Conservation (phyloP, 108 stramenopile species). For the Pseudonitzschia multistriata region DNA sequence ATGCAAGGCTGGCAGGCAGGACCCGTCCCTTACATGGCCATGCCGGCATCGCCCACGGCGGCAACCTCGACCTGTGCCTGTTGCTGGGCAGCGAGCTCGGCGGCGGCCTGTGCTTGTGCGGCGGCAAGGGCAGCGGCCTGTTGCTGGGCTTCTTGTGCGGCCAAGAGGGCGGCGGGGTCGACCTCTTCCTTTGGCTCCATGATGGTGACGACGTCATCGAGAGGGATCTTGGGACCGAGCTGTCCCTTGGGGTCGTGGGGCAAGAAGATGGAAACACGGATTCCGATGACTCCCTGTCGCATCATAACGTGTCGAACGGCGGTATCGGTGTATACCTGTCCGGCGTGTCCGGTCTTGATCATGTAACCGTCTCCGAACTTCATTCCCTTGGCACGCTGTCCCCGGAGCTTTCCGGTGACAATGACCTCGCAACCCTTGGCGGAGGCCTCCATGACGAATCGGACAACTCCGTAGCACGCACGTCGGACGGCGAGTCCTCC, state of each 20-base stretch:
- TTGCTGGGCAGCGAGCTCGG: background rate
- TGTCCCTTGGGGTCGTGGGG: constrained; percentile 95
- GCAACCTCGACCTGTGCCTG: constrained; percentile 31
- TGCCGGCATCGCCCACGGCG: constrained; percentile 20
- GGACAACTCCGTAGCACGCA: constrained; percentile 99
- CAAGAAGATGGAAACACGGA: constrained; percentile 98
- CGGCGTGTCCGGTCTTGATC: constrained; percentile 99
- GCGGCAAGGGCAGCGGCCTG: constrained; percentile 46
- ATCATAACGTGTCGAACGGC: constrained; percentile 99
- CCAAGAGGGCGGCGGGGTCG: constrained; percentile 62
- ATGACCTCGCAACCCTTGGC: constrained; percentile 99
- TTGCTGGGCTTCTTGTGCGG: constrained; percentile 60
- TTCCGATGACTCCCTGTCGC: constrained; percentile 99
- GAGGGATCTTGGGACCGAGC: constrained; percentile 83
- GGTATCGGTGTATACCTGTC: constrained; percentile 96
- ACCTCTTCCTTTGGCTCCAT: constrained; percentile 89
- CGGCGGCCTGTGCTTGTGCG: constrained; percentile 16
- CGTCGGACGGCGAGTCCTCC: constrained; percentile 99
- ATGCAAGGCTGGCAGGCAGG: background rate
- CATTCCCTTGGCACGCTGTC: constrained; percentile 99
- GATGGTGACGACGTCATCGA: constrained; percentile 92
- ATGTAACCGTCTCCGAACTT: constrained; percentile 99
- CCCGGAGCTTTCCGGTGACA: constrained; percentile 99
- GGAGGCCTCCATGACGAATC: constrained; percentile 99
- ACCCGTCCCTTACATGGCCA: constrained; percentile 3